Evolutionary conservation across 2,329 filamentous ascomycete genomes (phyloP).

Genomic region (Cladosporium sp.): DNA sequence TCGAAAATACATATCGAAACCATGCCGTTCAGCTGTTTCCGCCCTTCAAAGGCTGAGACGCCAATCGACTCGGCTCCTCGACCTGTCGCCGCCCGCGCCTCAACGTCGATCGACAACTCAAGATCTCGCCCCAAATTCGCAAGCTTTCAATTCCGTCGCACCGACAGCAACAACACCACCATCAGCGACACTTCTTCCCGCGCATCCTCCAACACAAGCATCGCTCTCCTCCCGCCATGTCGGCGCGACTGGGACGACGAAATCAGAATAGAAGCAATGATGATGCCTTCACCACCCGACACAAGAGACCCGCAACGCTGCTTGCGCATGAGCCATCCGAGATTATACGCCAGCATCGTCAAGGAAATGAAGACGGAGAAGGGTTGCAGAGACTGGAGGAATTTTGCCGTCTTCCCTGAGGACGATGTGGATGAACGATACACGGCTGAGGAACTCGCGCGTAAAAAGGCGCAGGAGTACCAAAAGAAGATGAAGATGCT

Average conservation of each 20-base stretch:
- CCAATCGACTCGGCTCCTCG: constrained; percentile 25
- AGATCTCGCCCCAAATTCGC: constrained; percentile 10
- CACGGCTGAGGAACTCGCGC: constrained; percentile 33
- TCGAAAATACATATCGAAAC: constrained; percentile 16
- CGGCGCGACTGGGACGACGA: constrained; percentile 32
- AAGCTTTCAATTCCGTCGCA: constrained; percentile 17
- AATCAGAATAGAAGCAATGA: constrained; percentile 36
- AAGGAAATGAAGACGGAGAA: constrained; percentile 35
- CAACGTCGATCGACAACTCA: constrained; percentile 8
- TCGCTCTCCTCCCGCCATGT: constrained; percentile 37
- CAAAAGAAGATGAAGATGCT: constrained; percentile 32
- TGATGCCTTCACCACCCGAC: constrained; percentile 37
- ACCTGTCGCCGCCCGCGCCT: constrained; percentile 7
- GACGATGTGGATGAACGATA: constrained; percentile 37
- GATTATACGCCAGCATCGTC: constrained; percentile 38
- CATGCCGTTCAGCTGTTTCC: constrained; percentile 38
- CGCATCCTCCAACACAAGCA: constrained; percentile 37
- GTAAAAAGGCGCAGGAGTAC: constrained; percentile 31
- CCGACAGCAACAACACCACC: constrained; percentile 23
- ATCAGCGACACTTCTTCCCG: constrained; percentile 32
- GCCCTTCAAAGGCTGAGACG: constrained; percentile 23
- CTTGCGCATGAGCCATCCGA: constrained; percentile 36
- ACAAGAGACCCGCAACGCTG: constrained; percentile 32
- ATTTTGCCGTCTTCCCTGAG: constrained; percentile 37
- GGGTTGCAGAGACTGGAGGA: constrained; percentile 38